Base-by-base conservation (phyloP, 2,329 filamentous ascomycete genomes). In the Penicillium sp. region DNA sequence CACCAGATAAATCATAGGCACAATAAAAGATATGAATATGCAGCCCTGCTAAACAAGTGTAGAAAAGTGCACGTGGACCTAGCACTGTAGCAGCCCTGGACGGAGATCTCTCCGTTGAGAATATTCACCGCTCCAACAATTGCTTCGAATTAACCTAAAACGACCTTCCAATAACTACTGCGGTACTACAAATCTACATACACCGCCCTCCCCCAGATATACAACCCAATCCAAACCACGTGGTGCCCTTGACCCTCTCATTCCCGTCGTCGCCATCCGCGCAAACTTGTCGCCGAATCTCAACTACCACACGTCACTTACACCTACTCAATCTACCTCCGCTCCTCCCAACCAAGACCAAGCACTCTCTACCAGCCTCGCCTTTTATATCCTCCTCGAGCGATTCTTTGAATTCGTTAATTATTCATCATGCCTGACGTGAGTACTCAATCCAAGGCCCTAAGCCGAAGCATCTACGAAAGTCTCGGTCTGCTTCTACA, bases 361-460 rank as follows among this genome's bases (percentile, higher is more conserved):
- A n/a, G 27, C 13, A 3, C 41, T 7, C 27, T 25, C 9, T 25
- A 11, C 49, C 12, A 28, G n/a, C 6, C 14, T 18, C 18, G 8
- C 19, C 10, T 27, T 13, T 16, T 39, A 25, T 7, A 8, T 4
- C 22, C 16, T 14, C 28, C 19, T n/a, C 8, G 1, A 16, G 18
- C 40, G 36, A 25, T 22, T 41, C 25, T 41, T 25, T 30, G 40
- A 28, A 30, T 25, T 42, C 31, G 9, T 16, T 13, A 37, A 43
- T 35, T 18, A 35, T 27, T 43, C 28, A 66, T 56, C 29, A 69
- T 69, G 66, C 66, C 66, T 54, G 66, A 69, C 54, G 66, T 69
- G 53, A 65, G 66, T 67, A 10, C 18, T 31, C 39, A 29, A 25
- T 4, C 28, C 31, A 11, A 13, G 13, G 18, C 18, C 11, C 10